Evolutionary conservation across 192 early-diverging fungal genomes (phyloP).

Genomic region (Backusella westeae): DNA sequence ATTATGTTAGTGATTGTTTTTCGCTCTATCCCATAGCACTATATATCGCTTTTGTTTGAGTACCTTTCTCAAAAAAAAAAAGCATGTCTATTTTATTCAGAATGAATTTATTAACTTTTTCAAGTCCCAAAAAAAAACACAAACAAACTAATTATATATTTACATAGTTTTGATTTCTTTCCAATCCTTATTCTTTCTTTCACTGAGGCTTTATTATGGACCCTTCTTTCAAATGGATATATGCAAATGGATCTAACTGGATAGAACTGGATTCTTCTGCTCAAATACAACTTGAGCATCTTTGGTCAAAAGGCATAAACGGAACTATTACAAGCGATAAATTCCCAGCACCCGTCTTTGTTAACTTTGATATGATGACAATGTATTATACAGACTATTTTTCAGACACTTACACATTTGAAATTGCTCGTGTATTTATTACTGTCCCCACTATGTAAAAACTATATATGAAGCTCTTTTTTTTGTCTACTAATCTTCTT

Average conservation of each 20-base stretch:
- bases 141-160: background rate
- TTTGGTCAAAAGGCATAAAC: background rate
- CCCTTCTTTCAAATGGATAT: slow-evolving; percentile 2
- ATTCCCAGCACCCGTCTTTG: background rate
- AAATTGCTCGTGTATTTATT: background rate
- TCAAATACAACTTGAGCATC: background rate
- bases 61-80: background rate
- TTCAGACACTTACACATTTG: background rate
- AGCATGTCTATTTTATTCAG: background rate
- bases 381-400: background rate
- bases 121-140: background rate
- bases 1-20: background rate
- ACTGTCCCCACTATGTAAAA: background rate
- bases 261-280: background rate
- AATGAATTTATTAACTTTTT: background rate
- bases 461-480: background rate
- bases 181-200: background rate
- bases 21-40: background rate
- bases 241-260: background rate
- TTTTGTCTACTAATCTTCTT: background rate
- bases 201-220: background rate
- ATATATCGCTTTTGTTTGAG: background rate
- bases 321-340: background rate
- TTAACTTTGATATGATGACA: background rate
- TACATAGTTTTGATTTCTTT: background rate